Conservation (phyloP, 768 basidiomycete genomes). For the Auriculariales sp. region DNA sequence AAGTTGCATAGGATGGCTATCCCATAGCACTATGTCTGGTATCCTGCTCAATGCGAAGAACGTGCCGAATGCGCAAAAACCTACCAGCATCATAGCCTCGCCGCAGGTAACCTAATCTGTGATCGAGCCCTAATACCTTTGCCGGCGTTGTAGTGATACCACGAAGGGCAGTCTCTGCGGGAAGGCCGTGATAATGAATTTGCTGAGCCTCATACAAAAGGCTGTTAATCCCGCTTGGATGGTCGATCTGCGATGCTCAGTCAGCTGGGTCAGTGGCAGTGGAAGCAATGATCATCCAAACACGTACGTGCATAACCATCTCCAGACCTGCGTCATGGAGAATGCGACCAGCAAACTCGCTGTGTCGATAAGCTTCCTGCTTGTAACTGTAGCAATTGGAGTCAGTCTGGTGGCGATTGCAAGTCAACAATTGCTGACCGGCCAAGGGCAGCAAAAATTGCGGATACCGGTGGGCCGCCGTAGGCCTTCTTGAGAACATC, state of each 20-base stretch:
- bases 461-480: slow-evolving; percentile 22
- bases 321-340: slow-evolving; percentile 19
- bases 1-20: slow-evolving; percentile 22
- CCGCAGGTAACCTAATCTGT: slow-evolving; percentile 20
- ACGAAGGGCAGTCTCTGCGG: slow-evolving; percentile 17
- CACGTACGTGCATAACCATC: slow-evolving; percentile 23
- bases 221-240: slow-evolving; percentile 11
- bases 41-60: too few relatives aligned
- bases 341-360: slow-evolving; percentile 24
- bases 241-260: too few relatives aligned
- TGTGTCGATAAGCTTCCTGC: slow-evolving; percentile 23
- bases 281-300: too few relatives aligned
- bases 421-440: too few relatives aligned
- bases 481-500: slow-evolving; percentile 23
- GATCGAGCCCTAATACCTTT: slow-evolving; percentile 21
- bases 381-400: too few relatives aligned
- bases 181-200: slow-evolving; percentile 22
- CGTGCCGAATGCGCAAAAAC: too few relatives aligned
- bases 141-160: slow-evolving; percentile 25
- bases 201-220: slow-evolving; percentile 25
- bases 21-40: slow-evolving; percentile 18
- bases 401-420: too few relatives aligned
- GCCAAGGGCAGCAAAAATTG: slow-evolving; percentile 23
- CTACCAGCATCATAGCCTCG: too few relatives aligned
- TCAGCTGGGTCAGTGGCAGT: too few relatives aligned